Percentiles rank a stretch among this genome's conserved stretches.
Conservation (phyloP, 2,329 filamentous ascomycete genomes). For the Fusarium vanettenii region DNA sequence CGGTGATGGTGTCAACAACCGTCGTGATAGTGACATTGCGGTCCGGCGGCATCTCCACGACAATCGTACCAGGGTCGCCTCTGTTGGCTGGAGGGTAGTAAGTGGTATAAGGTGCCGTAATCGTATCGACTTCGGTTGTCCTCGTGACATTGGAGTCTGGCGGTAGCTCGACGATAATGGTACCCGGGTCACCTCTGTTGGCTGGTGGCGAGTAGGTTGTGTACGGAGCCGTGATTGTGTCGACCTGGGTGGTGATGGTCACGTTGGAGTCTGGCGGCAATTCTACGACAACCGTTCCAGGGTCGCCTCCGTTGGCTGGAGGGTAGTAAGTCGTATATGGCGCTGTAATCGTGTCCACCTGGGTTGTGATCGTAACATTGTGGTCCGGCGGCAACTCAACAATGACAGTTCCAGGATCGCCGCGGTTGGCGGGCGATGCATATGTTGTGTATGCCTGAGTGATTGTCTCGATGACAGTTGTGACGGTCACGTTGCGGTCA, state of each 20-base stretch:
- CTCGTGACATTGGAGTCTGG: background rate
- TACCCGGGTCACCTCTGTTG: background rate
- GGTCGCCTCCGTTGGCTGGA: background rate
- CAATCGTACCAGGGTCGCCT: slow-evolving; percentile 20
- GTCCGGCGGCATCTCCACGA: background rate
- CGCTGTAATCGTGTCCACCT: background rate
- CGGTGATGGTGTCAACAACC: background rate
- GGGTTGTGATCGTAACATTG: slow-evolving; percentile 8
- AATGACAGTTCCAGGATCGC: slow-evolving; percentile 16
- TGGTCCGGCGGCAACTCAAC: slow-evolving; percentile 10
- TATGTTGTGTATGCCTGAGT: background rate
- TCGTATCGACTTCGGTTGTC: background rate
- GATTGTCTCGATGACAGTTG: slow-evolving; percentile 11
- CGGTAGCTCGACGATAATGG: background rate
- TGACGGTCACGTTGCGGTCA: background rate
- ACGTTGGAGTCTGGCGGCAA: background rate
- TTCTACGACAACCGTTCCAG: background rate
- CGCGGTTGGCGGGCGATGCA: background rate
- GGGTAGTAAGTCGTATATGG: background rate
- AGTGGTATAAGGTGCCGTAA: background rate
- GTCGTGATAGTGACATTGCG: slow-evolving; percentile 15
- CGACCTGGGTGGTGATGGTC: background rate
- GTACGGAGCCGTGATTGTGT: background rate
- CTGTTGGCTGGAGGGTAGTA: background rate
- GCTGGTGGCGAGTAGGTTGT: background rate